Percentiles rank a stretch among this genome's conserved stretches.
Conservation (phyloP, 2,329 filamentous ascomycete species). For the Sporothrix mexicana region DNA sequence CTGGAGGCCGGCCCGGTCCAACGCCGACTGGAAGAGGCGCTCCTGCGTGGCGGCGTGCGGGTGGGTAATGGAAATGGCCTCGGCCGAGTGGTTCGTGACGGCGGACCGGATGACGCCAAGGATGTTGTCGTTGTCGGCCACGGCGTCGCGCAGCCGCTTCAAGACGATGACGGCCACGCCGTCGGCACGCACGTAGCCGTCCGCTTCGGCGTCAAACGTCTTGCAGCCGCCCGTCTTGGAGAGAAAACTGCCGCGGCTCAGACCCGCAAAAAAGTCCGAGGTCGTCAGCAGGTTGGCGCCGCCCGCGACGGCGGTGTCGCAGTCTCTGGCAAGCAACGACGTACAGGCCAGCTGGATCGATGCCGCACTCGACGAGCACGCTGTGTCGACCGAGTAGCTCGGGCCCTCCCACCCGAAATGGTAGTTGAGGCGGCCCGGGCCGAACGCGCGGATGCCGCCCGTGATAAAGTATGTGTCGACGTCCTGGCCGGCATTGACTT, state of each 20-base stretch:
- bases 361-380: conserved; percentile 75
- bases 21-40: conserved; percentile 65
- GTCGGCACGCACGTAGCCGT: conserved; percentile 83
- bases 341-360: conserved; percentile 75
- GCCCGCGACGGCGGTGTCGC: conserved; percentile 80
- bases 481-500: conserved; percentile 74
- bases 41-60: conserved; percentile 80
- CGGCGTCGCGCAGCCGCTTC: conserved; percentile 81
- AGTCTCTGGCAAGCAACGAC: conserved; percentile 75
- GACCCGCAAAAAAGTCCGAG: conserved; percentile 77
- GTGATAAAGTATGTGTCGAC: conserved; percentile 64
- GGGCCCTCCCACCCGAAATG: conserved; percentile 78
- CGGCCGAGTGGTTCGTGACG: conserved; percentile 80
- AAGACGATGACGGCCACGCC: conserved; percentile 70
- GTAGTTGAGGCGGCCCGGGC: conserved; percentile 70
- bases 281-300: conserved; percentile 80
- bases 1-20: conserved; percentile 75
- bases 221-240: conserved; percentile 78
- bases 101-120: conserved; percentile 76
- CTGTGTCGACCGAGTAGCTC: conserved; percentile 74
- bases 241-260: conserved; percentile 78
- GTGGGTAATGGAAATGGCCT: conserved; percentile 82
- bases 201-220: conserved; percentile 79
- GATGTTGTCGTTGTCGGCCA: conserved; percentile 76
- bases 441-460: conserved; percentile 51